Conservation (phyloP, 306 rosid genomes). For the Quercus glauca region DNA sequence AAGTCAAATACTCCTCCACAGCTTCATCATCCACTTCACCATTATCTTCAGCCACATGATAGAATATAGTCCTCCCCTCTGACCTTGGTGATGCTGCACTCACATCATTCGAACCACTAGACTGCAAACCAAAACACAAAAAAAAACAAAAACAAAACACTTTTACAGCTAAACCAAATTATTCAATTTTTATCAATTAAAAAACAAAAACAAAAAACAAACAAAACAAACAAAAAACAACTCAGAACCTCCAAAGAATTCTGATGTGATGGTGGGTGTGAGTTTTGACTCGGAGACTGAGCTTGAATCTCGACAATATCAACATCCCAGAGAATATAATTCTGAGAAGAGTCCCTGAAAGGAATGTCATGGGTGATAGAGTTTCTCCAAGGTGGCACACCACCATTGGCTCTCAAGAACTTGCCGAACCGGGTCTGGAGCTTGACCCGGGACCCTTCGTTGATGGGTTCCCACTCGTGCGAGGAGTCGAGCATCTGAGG, state of each 20-base stretch:
- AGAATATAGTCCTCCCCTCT: slow-evolving; percentile 79
- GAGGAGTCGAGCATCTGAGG: slow-evolving; percentile 67
- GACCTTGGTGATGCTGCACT: slow-evolving; percentile 41
- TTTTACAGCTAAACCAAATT: background rate
- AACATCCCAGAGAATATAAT: slow-evolving; percentile 80
- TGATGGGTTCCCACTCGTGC: slow-evolving; percentile 83
- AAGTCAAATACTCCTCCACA: slow-evolving; percentile 44
- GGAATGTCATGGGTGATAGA: slow-evolving; percentile 88
- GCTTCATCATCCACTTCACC: slow-evolving; percentile 70
- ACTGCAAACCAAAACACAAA: slow-evolving; percentile 37
- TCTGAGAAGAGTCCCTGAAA: slow-evolving; percentile 64
- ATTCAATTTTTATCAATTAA: background rate
- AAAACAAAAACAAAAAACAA: too few species aligned
- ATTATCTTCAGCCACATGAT: slow-evolving; percentile 74
- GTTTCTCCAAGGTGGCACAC: slow-evolving; percentile 90
- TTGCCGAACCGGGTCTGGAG: slow-evolving; percentile 75
- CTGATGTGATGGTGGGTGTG: slow-evolving; percentile 32
- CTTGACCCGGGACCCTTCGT: slow-evolving; percentile 56
- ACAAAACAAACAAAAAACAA: too few species aligned
- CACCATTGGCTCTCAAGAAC: slow-evolving; percentile 80
- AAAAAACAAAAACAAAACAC: background rate
- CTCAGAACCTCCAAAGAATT: slow-evolving; percentile 50
- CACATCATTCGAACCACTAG: slow-evolving; percentile 40
- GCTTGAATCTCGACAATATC: slow-evolving; percentile 67
- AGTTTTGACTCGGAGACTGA: slow-evolving; percentile 27